A percentile compares a stretch with the other conserved stretches of the same genome.
Conservation (phyloP, 2,329 filamentous ascomycete species). For the Clarireedia paspali region DNA sequence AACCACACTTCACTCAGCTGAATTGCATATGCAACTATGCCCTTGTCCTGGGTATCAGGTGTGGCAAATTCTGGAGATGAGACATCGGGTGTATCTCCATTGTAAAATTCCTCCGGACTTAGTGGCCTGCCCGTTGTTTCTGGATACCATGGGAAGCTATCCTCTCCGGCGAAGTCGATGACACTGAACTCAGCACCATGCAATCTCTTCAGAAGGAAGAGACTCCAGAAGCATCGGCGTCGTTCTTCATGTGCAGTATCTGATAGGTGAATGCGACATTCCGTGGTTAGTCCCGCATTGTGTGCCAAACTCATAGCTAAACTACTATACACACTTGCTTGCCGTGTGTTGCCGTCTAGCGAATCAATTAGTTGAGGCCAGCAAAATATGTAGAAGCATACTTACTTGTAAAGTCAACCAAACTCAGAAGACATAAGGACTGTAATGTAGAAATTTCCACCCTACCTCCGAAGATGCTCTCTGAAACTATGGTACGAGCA, state of each 20-base stretch:
- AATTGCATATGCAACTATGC: slow-evolving; percentile 39
- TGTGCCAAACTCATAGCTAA: slow-evolving; percentile 38
- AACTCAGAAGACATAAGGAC: slow-evolving; percentile 32
- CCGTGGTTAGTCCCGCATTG: slow-evolving; percentile 36
- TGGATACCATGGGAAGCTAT: slow-evolving; percentile 33
- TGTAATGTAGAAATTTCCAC: slow-evolving; percentile 35
- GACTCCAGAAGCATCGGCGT: slow-evolving; percentile 29
- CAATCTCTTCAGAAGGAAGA: slow-evolving; percentile 28
- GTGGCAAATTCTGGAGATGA: slow-evolving; percentile 13
- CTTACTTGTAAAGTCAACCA: slow-evolving; percentile 33
- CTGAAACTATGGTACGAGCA: slow-evolving; percentile 28
- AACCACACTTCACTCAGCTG: slow-evolving; percentile 41
- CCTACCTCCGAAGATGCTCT: slow-evolving; percentile 29
- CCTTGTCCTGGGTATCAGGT: slow-evolving; percentile 26
- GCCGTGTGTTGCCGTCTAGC: slow-evolving; percentile 37
- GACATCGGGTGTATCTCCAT: slow-evolving; percentile 1
- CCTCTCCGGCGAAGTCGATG: slow-evolving; percentile 31
- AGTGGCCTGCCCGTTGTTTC: slow-evolving; percentile 28
- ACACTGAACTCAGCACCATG: slow-evolving; percentile 28
- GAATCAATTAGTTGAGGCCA: not conserved
- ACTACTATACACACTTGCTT: slow-evolving; percentile 37
- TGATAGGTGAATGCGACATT: slow-evolving; percentile 19
- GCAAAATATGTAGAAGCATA: not conserved
- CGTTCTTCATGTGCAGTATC: slow-evolving; percentile 24
- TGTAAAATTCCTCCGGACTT: slow-evolving; percentile 13